Evolutionary conservation across 2,329 filamentous ascomycete genomes (phyloP).

Genomic region (Fusarium sp.): DNA sequence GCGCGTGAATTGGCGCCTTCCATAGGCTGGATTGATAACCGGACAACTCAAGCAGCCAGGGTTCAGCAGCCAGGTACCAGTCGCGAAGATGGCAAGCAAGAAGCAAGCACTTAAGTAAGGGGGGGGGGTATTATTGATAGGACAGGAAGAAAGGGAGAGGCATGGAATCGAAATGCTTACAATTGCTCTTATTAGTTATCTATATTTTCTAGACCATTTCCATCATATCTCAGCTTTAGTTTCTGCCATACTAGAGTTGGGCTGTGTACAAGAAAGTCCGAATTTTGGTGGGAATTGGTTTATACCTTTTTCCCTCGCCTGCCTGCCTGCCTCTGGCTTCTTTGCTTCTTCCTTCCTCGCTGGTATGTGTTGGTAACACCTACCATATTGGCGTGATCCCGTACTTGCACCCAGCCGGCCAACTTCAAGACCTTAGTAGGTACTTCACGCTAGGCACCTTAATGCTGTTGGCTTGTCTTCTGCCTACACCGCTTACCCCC

Average conservation of each 20-base stretch:
- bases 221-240: too few relatives aligned
- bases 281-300: too few relatives aligned
- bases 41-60: not conserved
- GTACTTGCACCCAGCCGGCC: conserved; percentile 16
- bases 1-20: conserved; percentile 8
- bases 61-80: not conserved
- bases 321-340: not conserved
- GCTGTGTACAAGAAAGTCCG: too few relatives aligned
- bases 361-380: not conserved
- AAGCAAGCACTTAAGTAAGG: conserved; percentile 12
- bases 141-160: not conserved
- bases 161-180: not conserved
- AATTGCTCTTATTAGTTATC: not conserved
- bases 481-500: conserved; percentile 23
- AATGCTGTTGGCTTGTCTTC: conserved; percentile 15
- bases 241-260: too few relatives aligned
- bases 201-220: not conserved
- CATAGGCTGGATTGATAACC: conserved; percentile 4
- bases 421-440: conserved; percentile 12
- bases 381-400: conserved; percentile 6
- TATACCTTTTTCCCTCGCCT: too few relatives aligned
- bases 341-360: not conserved
- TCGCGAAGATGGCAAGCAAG: conserved; percentile 1
- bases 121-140: conserved; percentile 4
- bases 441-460: not conserved